phyloP scores from a whole-genome alignment of 306 rosid species.

The Rosa multiflora region DNA sequence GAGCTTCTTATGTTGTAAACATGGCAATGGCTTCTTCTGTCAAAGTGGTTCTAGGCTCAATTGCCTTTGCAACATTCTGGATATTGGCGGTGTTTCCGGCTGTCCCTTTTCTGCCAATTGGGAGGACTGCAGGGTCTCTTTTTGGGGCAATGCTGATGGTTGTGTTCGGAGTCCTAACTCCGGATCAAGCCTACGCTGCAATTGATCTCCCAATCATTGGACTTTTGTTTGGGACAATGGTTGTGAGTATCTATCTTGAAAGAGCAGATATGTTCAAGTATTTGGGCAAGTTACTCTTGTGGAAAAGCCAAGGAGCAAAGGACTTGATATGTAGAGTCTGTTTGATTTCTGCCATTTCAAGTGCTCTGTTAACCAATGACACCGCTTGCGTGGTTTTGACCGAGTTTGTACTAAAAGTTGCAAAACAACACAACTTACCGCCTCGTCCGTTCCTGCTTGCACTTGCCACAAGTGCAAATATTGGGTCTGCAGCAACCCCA shows the following conservation, averaged over 20 bases:
- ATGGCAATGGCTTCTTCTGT: conserved; percentile 72
- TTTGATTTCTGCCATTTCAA: conserved; percentile 74
- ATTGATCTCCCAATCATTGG: conserved; percentile 88
- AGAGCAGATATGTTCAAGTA: conserved; percentile 89
- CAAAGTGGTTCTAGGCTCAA: conserved; percentile 73
- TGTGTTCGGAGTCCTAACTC: conserved; percentile 53
- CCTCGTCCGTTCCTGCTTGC: conserved; percentile 91
- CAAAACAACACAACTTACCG: conserved; percentile 81
- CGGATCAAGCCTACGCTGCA: conserved; percentile 72
- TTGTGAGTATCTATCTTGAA: conserved; percentile 88
- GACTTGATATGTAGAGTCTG: conserved; percentile 80
- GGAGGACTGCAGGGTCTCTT: conserved; percentile 90
- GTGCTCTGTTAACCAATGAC: conserved; percentile 88
- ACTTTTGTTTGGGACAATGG: conserved; percentile 94
- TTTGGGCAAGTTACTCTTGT: conserved; percentile 72
- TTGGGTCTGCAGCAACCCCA: conserved; percentile 88
- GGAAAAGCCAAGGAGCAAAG: conserved; percentile 84
- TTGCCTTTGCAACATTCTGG: conserved; percentile 79
- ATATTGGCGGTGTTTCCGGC: conserved; percentile 84
- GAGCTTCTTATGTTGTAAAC: conserved; percentile 16
- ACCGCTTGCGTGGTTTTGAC: conserved; percentile 86
- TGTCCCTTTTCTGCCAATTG: conserved; percentile 81
- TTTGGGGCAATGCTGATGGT: conserved; percentile 94
- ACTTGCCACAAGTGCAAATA: conserved; percentile 87
- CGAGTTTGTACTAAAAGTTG: conserved; percentile 79